Evolutionary conservation across 1,284 basidiomycete species (phyloP).

Genomic region (Stereum hirsutum): DNA sequence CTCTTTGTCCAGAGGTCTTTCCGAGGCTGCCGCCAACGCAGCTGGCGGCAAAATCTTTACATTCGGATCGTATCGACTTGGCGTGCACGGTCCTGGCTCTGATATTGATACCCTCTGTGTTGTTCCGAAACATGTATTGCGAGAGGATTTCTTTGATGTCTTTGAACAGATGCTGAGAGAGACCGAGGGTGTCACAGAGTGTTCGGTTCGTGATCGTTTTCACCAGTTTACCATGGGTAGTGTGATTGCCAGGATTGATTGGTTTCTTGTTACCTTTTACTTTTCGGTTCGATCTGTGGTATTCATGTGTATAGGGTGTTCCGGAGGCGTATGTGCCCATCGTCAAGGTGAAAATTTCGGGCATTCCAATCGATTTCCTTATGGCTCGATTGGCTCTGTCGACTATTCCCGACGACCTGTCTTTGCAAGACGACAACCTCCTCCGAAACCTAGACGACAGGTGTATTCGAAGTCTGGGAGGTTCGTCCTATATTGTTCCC

Average conservation of each 20-base stretch:
- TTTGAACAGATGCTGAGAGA: slow-evolving; percentile 89
- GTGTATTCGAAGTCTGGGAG: slow-evolving; percentile 91
- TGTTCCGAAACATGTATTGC: slow-evolving; percentile 90
- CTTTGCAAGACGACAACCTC: slow-evolving; percentile 86
- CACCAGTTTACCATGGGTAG: slow-evolving; percentile 4
- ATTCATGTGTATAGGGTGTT: slow-evolving; percentile 57
- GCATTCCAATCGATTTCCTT: slow-evolving; percentile 90
- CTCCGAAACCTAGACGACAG: slow-evolving; percentile 91
- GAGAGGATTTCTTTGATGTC: slow-evolving; percentile 92
- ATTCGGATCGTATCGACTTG: slow-evolving; percentile 93
- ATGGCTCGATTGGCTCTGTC: slow-evolving; percentile 84
- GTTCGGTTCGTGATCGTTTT: slow-evolving; percentile 78
- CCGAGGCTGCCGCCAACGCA: slow-evolving; percentile 76
- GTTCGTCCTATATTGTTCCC: slow-evolving; percentile 29
- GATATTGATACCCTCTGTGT: slow-evolving; percentile 99
- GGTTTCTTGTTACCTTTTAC: background rate
- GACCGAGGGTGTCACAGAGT: slow-evolving; percentile 81
- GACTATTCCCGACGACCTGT: slow-evolving; percentile 85
- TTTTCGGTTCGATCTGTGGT: slow-evolving; percentile 9
- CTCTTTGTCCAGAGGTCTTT: slow-evolving; percentile 72
- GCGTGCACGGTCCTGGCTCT: slow-evolving; percentile 92
- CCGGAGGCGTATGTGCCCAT: slow-evolving; percentile 96
- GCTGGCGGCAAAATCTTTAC: slow-evolving; percentile 99
- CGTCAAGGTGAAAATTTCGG: slow-evolving; percentile 86
- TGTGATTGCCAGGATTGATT: background rate